A percentile compares a stretch with the other conserved stretches of the same genome.
These are phyloP conservation scores for Planoprotostelium fungivorum DNA, from an alignment of 78 protist genomes.

Conservation along the genomic window DNA sequence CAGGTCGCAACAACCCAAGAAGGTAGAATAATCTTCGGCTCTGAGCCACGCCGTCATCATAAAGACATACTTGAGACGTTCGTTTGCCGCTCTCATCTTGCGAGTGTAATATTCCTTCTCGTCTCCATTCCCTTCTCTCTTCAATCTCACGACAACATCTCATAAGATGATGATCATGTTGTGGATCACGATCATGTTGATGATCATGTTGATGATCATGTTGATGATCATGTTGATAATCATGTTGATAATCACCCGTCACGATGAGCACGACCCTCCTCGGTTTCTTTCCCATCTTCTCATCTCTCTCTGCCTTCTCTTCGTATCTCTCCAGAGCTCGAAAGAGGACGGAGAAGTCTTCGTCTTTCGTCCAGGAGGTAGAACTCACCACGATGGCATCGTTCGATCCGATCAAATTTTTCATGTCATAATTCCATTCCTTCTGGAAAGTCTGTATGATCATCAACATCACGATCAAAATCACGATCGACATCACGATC, in stretches of 20 bases:
- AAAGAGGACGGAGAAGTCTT: slow-evolving; percentile 78
- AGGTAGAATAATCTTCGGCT: slow-evolving; percentile 67
- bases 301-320: background rate
- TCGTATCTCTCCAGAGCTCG: slow-evolving; percentile 51
- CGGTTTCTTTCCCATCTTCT: background rate
- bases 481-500: background rate
- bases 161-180: background rate
- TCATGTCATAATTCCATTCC: background rate
- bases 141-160: no score
- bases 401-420: background rate
- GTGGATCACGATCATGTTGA: background rate
- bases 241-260: background rate
- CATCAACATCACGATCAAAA: background rate
- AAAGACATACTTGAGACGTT: slow-evolving; percentile 7
- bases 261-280: background rate
- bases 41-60: slow-evolving; percentile 64
- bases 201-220: no score
- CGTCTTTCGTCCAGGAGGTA: slow-evolving; percentile 90
- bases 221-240: no score
- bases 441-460: background rate
- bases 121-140: slow-evolving; percentile 88
- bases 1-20: slow-evolving; percentile 47
- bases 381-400: slow-evolving; percentile 23
- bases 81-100: slow-evolving; percentile 2
- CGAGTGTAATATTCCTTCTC: slow-evolving; percentile 33